Evolutionary conservation across 805 yeast genomes (phyloP), one percentile per base, ranked within the genome.

Genomic region (Torulaspora quercuum): DNA sequence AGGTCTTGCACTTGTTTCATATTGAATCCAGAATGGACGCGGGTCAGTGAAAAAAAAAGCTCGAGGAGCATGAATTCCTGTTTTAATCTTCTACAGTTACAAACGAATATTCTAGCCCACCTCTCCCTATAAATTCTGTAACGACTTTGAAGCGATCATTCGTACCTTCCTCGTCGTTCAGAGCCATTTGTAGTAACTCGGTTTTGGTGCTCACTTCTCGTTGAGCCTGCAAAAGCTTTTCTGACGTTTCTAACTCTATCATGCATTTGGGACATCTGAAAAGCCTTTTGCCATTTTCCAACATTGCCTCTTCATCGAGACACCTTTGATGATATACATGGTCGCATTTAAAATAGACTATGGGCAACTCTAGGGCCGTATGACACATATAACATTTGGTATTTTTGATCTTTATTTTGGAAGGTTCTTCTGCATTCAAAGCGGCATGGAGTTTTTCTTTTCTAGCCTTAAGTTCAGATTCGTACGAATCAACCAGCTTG

Each of bases 271-370:
- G 95, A 55, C 97, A 90, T 28, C 64, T 69, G 26, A 56, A 61
- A 14, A 53, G 36, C 14, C 47, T 45, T 8, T 46, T 41, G 3
- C 46, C 52, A 5, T 39, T 40, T 2, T 39, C 35, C 5, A 44
- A 46, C 12, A 41, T 45, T 12, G 55, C 59, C 24, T 68, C 73
- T 27, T 77, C 78, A 33, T 69, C 69, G 16, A 87, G 61, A 55
- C 98, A 92, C 28, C 82, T 68, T 48, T 82, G 84, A 54, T 92
- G 97, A 54, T 76, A 88, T 3, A 92, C 77, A 53, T 92, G 98
- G 19, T 72, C 71, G 64, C 98, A 92, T 45, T 78, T 75, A 65
- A 90, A 92, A 50, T 85, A 94, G 1, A 84, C 75, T 2, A 81
- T 72, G 0, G 97, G 97, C 26, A 80, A 69, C 41, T 85, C 94